Base-by-base conservation (phyloP, 768 basidiomycete species). In the Obba rivulosa region DNA sequence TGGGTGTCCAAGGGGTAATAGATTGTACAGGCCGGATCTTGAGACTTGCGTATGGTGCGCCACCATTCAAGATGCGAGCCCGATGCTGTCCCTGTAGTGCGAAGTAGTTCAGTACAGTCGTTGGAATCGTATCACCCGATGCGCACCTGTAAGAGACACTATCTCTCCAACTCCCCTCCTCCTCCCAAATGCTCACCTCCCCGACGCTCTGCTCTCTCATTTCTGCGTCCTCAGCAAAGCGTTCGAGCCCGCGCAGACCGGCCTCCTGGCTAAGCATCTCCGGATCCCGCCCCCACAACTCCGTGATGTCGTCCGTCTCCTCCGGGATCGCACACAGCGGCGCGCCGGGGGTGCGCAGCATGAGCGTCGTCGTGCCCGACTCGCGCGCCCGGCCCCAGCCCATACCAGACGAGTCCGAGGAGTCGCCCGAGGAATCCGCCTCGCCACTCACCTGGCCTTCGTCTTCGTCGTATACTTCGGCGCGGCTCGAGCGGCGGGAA, bases 281-380 rank as follows among this genome's bases (percentile, higher is more conserved):
- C 24, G 20, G 34, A 17, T 17, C 36, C 1, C n/a, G 14, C 2
- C 22, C 43, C 21, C 17, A 44, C n/a, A 24, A 21, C 35, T 35
- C 23, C 24, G 38, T 45, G 21, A 51, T 49, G 3, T 58, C 57
- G 50, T 58, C 60, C 31, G 53, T 55, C 46, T 63, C 62, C 39
- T 63, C 62, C 8, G 54, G 54, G 41, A 63, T 63, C 14, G 52
- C 57, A 37, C 42, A 58, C 21, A 63, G 56, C 41, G 54, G 62
- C 44, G 44, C 50, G 21, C 62, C 57, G 2, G 50, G 54, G 48
- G 21, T 48, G 38, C 48, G 57, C 28, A 55, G 45, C 23, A 42
- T 31, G 20, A 52, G 45, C 41, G 24, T 43, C 11, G 25, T 43
- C 11, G 10, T 28, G 10, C 38, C 36, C 9, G 34, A 14, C 34